Evolutionary conservation across 768 basidiomycete species (phyloP).

Genomic region (Auriscalpium microsporum): DNA sequence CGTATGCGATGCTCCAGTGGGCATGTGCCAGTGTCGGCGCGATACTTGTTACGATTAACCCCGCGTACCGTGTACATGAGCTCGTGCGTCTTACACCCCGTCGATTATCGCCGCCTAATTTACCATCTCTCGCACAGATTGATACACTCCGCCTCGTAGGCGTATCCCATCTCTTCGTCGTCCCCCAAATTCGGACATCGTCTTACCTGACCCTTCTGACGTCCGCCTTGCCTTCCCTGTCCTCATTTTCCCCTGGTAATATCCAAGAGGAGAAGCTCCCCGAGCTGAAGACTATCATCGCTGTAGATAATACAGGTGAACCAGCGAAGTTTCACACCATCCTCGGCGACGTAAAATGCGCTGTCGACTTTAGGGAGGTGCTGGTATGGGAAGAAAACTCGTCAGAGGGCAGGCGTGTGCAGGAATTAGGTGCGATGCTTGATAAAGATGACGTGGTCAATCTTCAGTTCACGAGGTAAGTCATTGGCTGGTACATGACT

Average conservation of each 20-base stretch:
- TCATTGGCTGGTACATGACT: too few species aligned
- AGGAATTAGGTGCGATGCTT: constrained; percentile 32
- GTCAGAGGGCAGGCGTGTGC: constrained; percentile 34
- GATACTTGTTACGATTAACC: constrained; percentile 75
- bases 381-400: constrained; percentile 58
- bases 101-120: not conserved
- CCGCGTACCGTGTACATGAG: constrained; percentile 66
- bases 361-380: constrained; percentile 65
- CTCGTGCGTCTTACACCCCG: constrained; percentile 36
- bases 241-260: constrained; percentile 38
- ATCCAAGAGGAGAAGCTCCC: constrained; percentile 56
- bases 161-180: constrained; percentile 62
- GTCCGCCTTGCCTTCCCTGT: constrained; percentile 49
- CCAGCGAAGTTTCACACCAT: constrained; percentile 31
- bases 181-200: constrained; percentile 60
- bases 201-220: constrained; percentile 54
- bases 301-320: constrained; percentile 53
- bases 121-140: constrained; percentile 32
- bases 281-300: constrained; percentile 50
- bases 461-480: constrained; percentile 77
- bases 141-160: constrained; percentile 53
- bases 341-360: constrained; percentile 35
- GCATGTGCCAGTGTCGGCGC: constrained; percentile 82
- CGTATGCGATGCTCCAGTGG: constrained; percentile 80
- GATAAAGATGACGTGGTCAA: constrained; percentile 68